These are phyloP conservation scores for Dillenia turbinata DNA, from an alignment of 164 flowering plant species.

Conservation along the genomic window DNA sequence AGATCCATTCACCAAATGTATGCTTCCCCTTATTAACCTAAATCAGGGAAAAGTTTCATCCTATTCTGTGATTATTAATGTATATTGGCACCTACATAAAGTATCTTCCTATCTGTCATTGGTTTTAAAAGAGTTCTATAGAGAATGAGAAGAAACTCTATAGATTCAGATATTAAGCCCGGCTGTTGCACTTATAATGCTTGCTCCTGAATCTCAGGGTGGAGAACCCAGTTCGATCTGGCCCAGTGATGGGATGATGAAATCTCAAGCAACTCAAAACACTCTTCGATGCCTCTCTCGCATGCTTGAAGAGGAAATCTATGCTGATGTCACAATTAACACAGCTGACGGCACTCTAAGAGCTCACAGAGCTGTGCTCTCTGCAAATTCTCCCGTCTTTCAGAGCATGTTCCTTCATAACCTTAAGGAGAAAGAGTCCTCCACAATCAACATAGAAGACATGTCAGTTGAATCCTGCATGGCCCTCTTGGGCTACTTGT, in stretches of 20 bases:
- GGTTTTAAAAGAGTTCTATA: background rate
- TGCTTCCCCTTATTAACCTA: slow-evolving; percentile 13
- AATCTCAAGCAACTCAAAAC: slow-evolving; percentile 40
- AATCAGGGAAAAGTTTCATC: too few relatives aligned
- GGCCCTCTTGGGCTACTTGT: slow-evolving; percentile 69
- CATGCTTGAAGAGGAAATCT: slow-evolving; percentile 79
- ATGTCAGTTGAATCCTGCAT: slow-evolving; percentile 71
- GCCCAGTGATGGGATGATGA: slow-evolving; percentile 60
- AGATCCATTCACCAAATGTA: slow-evolving; percentile 56
- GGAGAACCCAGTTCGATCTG: slow-evolving; percentile 67
- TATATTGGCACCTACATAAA: background rate
- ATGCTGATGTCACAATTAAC: slow-evolving; percentile 77
- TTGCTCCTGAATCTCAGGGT: slow-evolving; percentile 38
- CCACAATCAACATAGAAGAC: slow-evolving; percentile 71
- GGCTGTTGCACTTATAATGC: background rate
- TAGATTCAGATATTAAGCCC: background rate
- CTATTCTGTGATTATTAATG: too few relatives aligned
- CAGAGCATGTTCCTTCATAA: slow-evolving; percentile 76
- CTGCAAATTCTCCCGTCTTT: slow-evolving; percentile 88
- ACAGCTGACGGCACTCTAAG: slow-evolving; percentile 57
- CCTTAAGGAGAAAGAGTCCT: slow-evolving; percentile 80
- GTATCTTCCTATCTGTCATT: slow-evolving; percentile 4
- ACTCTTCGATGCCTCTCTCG: slow-evolving; percentile 67
- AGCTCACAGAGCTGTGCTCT: slow-evolving; percentile 79
- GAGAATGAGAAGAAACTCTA: background rate